Percentiles rank a stretch among this genome's conserved stretches.
Evolutionary conservation across 768 basidiomycete species (phyloP).

Genomic region (Mycena floridula): DNA sequence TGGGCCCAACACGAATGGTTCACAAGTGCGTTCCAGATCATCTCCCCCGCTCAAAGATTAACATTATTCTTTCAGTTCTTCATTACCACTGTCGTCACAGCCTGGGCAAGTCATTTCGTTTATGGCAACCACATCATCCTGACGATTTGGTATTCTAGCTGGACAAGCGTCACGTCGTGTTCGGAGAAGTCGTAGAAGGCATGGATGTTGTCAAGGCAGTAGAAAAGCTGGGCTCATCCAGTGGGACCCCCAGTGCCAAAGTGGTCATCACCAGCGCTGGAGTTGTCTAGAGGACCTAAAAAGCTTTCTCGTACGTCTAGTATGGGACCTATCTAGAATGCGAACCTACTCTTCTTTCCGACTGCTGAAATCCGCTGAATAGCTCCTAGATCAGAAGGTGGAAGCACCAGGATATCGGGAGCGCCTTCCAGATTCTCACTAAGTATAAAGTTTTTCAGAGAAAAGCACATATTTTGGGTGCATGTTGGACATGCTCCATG

Average conservation of each 20-base stretch:
- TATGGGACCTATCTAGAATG: not conserved
- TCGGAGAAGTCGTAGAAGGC: constrained; percentile 60
- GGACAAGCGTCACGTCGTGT: constrained; percentile 64
- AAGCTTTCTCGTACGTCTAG: not conserved
- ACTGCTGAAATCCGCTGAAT: not conserved
- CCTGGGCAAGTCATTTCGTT: constrained; percentile 39
- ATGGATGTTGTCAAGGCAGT: constrained; percentile 59
- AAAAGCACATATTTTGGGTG: not conserved
- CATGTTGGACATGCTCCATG: not conserved
- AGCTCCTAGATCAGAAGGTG: not conserved
- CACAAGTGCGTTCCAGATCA: constrained; percentile 40
- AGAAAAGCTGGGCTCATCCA: constrained; percentile 36
- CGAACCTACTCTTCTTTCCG: not conserved
- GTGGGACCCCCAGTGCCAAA: constrained; percentile 31
- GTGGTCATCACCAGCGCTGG: constrained; percentile 64
- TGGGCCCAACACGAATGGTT: constrained; percentile 75
- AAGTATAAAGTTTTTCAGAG: not conserved
- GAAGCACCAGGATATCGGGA: too few species aligned
- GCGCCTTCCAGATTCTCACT: not conserved
- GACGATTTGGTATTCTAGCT: constrained; percentile 28
- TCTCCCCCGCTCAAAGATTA: not conserved
- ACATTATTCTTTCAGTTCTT: constrained; percentile 46
- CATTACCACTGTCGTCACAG: constrained; percentile 66
- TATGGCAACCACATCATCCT: not conserved
- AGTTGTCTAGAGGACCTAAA: constrained; percentile 19